A percentile compares a stretch with the other conserved stretches of the same genome.
Evolutionary conservation across 2,329 filamentous ascomycete genomes (phyloP).

Genomic region (Pseudodiploospora longispora): DNA sequence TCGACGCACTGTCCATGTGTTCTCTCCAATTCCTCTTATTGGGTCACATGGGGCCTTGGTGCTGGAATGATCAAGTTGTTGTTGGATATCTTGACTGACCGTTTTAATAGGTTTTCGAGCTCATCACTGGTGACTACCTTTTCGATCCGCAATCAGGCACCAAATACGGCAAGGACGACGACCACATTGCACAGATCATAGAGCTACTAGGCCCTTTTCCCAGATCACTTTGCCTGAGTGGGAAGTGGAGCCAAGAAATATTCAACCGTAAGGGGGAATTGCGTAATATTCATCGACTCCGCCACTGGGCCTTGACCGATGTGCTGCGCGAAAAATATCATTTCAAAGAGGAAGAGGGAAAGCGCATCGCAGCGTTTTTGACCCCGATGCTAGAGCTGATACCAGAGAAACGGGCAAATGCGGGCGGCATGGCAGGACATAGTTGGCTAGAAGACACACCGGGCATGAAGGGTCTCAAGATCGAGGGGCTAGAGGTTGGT

Average conservation of each 20-base stretch:
- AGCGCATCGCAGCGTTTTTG: constrained; percentile 72
- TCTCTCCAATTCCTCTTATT: not conserved
- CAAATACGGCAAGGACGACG: constrained; percentile 98
- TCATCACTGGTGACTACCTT: constrained; percentile 96
- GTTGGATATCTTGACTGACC: no score
- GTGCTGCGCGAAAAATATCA: constrained; percentile 96
- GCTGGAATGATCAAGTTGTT: no score
- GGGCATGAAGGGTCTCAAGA: constrained; percentile 74
- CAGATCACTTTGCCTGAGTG: constrained; percentile 81
- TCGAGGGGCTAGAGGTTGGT: constrained; percentile 68
- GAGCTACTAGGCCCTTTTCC: constrained; percentile 91
- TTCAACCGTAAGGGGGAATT: constrained; percentile 97
- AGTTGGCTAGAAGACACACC: constrained; percentile 75
- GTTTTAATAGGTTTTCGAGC: constrained; percentile 72
- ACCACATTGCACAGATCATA: constrained; percentile 98
- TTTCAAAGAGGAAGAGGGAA: constrained; percentile 74
- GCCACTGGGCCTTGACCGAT: constrained; percentile 91
- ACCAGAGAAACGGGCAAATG: constrained; percentile 85
- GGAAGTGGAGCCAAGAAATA: constrained; percentile 97
- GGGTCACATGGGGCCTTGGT: no score
- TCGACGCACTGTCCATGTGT: no score
- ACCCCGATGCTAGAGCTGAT: constrained; percentile 84
- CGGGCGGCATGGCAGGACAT: constrained; percentile 88
- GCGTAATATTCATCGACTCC: constrained; percentile 90
- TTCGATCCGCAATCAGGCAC: constrained; percentile 98